phyloP scores from a whole-genome alignment of 108 stramenopile species.

The Cylindrotheca fusiformis region DNA sequence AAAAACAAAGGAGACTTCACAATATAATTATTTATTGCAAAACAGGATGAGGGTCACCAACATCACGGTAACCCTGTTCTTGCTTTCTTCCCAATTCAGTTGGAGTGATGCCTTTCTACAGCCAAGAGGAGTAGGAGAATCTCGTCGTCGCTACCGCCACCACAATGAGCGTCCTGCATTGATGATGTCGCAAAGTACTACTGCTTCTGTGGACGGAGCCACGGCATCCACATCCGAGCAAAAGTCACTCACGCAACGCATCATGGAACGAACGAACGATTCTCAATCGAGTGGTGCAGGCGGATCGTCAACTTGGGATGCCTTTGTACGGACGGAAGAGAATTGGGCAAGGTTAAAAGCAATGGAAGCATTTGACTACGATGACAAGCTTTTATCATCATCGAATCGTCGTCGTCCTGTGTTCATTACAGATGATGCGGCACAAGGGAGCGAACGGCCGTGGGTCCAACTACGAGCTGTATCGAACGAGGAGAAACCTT shows the following conservation, averaged over 20 bases:
- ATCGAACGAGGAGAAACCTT: conserved; percentile 22
- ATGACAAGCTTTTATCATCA: conserved; percentile 27
- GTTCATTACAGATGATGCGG: conserved; percentile 73
- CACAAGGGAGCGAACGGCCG: conserved; percentile 54
- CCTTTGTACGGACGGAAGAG: conserved; percentile 61
- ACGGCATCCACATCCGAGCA: too few species aligned
- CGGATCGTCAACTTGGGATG: conserved; percentile 63
- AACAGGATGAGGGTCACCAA: too few species aligned
- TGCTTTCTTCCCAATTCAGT: too few species aligned
- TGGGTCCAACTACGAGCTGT: conserved; percentile 57
- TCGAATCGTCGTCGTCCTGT: conserved; percentile 38
- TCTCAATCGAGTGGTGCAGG: conserved; percentile 68
- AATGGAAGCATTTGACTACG: conserved; percentile 56
- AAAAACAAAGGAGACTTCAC: too few species aligned
- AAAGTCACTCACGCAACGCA: not conserved
- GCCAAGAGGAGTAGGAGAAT: too few species aligned
- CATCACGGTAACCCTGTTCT: too few species aligned
- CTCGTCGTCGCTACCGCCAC: too few species aligned
- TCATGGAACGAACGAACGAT: conserved; percentile 2
- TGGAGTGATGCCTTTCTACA: too few species aligned
- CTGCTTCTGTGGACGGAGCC: too few species aligned
- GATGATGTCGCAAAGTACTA: too few species aligned
- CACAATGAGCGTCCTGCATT: too few species aligned
- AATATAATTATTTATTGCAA: too few species aligned
- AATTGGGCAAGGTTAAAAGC: conserved; percentile 67